A percentile compares a stretch with the other conserved stretches of the same genome.
phyloP scores from a whole-genome alignment of 139 green algal species.

The Chlorella sp. region DNA sequence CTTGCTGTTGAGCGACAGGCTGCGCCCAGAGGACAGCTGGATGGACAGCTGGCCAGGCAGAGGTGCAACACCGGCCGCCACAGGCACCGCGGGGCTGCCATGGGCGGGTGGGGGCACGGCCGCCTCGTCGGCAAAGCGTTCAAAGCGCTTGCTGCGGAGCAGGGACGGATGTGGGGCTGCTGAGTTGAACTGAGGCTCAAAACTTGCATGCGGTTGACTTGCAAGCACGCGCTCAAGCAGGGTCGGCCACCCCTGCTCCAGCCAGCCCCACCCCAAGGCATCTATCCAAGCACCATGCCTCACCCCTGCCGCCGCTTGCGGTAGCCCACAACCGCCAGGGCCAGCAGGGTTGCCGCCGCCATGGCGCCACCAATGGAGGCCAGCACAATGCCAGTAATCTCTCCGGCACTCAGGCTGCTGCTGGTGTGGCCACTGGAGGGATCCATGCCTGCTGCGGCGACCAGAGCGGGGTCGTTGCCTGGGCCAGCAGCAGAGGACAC shows the following conservation, averaged over 20 bases:
- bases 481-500: not conserved
- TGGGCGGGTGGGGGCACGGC: not conserved
- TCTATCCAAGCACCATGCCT: too few species aligned
- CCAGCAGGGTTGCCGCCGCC: not conserved
- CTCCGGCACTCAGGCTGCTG: conserved; percentile 18
- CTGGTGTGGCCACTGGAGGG: not conserved
- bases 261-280: not conserved
- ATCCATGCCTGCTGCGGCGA: not conserved
- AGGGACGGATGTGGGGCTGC: too few species aligned
- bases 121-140: conserved; percentile 26
- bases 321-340: not conserved
- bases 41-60: conserved; percentile 10
- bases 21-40: conserved; percentile 27
- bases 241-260: too few species aligned
- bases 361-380: conserved; percentile 10
- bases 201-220: too few species aligned
- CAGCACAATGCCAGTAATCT: conserved; percentile 40
- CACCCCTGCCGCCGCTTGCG: not conserved
- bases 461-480: not conserved
- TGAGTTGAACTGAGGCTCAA: too few species aligned
- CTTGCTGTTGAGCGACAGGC: not conserved
- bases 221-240: too few species aligned
- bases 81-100: not conserved
- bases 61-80: not conserved
- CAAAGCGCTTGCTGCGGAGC: conserved; percentile 27